Conservation (phyloP, 208 protist species). For the Leishmania lainsoni region DNA sequence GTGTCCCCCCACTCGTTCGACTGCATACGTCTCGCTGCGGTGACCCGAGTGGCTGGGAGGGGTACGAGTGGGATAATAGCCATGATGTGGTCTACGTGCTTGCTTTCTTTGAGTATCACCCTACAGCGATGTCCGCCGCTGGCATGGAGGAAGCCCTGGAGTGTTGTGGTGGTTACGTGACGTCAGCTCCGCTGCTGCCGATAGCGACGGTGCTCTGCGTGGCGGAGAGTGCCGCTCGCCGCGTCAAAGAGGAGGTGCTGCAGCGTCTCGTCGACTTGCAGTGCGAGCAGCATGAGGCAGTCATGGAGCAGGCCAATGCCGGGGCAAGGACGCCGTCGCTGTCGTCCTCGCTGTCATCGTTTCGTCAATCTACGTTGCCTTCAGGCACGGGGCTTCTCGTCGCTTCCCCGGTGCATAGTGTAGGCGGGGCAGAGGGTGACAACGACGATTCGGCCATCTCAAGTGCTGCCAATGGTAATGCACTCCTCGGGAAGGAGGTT, state of each 20-base stretch:
- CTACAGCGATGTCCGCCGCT: slow-evolving; percentile 35
- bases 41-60: slow-evolving; percentile 39
- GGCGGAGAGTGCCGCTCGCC: slow-evolving; percentile 30
- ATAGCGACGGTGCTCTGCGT: slow-evolving; percentile 80
- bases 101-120: slow-evolving; percentile 71
- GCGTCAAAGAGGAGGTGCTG: slow-evolving; percentile 69
- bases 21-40: slow-evolving; percentile 61
- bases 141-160: slow-evolving; percentile 34
- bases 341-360: slow-evolving; percentile 2
- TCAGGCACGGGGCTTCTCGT: slow-evolving; percentile 16
- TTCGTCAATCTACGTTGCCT: neutral
- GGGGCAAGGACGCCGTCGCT: neutral
- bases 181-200: slow-evolving; percentile 73
- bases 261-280: slow-evolving; percentile 79
- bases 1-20: slow-evolving; percentile 77
- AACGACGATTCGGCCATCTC: neutral
- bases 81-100: slow-evolving; percentile 61
- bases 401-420: slow-evolving; percentile 10
- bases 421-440: neutral
- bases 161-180: slow-evolving; percentile 73
- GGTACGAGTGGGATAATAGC: slow-evolving; percentile 50
- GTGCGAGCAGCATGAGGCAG: slow-evolving; percentile 61
- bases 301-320: slow-evolving; percentile 19
- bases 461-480: neutral
- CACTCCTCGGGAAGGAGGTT: slow-evolving; percentile 35